Evolutionary conservation across 148 eudicot genomes (phyloP).

Genomic region (Euryodendron excelsum): DNA sequence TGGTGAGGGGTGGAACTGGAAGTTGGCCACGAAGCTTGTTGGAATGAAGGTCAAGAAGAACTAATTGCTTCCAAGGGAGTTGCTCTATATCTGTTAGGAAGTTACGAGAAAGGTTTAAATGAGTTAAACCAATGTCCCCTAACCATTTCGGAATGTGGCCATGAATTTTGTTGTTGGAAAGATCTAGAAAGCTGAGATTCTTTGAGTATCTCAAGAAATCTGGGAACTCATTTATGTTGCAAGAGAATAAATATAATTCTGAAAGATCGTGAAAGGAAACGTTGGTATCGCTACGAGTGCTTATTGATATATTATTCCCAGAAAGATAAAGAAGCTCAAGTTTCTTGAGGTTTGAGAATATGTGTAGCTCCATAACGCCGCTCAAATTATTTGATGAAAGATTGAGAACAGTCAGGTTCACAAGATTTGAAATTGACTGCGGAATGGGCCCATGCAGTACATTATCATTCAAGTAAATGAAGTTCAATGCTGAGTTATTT

Average conservation of each 20-base stretch:
- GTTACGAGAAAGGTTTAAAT: constrained; percentile 30
- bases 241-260: constrained; percentile 1
- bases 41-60: background rate
- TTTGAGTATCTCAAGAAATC: too few species aligned
- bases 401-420: too few species aligned
- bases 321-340: too few species aligned
- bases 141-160: constrained; percentile 12
- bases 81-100: constrained; percentile 4
- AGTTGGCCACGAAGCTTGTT: constrained; percentile 11
- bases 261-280: background rate
- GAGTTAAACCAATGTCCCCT: background rate
- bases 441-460: background rate
- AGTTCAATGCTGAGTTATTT: background rate
- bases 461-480: background rate
- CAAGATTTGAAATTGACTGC: too few species aligned
- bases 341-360: too few species aligned
- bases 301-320: too few species aligned
- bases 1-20: background rate
- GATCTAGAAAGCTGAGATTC: too few species aligned
- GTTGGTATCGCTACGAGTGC: background rate
- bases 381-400: too few species aligned
- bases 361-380: too few species aligned
- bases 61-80: constrained; percentile 11
- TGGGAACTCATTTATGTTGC: constrained; percentile 23
- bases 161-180: too few species aligned